These are phyloP conservation scores for Didymellaceae sp. DNA, from an alignment of 2,329 filamentous ascomycete species.

Conservation along the genomic window DNA sequence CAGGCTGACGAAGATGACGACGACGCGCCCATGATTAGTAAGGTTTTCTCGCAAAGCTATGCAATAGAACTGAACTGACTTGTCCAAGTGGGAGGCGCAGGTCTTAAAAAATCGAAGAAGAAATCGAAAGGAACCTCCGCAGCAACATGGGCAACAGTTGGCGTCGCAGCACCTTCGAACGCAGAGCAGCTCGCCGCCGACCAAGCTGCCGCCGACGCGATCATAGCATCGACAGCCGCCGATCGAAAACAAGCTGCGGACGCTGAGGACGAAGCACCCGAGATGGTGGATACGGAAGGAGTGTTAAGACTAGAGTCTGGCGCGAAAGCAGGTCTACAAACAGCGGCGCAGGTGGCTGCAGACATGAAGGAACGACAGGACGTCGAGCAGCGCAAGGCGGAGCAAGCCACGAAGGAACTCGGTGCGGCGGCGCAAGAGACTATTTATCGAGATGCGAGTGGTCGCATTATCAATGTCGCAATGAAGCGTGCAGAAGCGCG, in stretches of 20 bases:
- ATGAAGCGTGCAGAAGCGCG: constrained; percentile 89
- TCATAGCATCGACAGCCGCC: constrained; percentile 73
- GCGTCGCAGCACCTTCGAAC: constrained; percentile 57
- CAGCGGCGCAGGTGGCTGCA: constrained; percentile 72
- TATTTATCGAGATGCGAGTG: constrained; percentile 93
- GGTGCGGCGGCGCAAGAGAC: constrained; percentile 67
- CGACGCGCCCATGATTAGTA: constrained; percentile 56
- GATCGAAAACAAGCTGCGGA: constrained; percentile 61
- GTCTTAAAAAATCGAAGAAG: constrained; percentile 65
- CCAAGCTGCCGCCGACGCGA: constrained; percentile 74
- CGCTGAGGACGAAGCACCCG: constrained; percentile 53
- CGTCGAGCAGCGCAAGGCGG: constrained; percentile 62
- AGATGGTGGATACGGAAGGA: constrained; percentile 46
- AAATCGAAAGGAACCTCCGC: constrained; percentile 51
- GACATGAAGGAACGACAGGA: constrained; percentile 67
- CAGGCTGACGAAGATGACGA: constrained; percentile 62
- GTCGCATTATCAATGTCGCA: constrained; percentile 89
- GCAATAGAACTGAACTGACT: constrained; percentile 22
- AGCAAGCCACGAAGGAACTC: constrained; percentile 47
- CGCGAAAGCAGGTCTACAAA: constrained; percentile 85
- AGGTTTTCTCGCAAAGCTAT: constrained; percentile 7
- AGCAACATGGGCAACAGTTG: constrained; percentile 73
- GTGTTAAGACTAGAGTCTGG: constrained; percentile 81
- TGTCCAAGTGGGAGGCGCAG: constrained; percentile 41
- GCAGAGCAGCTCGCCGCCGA: constrained; percentile 73